Evolutionary conservation across 78 protist genomes (phyloP).

Genomic region (Protostelium mycophagum): DNA sequence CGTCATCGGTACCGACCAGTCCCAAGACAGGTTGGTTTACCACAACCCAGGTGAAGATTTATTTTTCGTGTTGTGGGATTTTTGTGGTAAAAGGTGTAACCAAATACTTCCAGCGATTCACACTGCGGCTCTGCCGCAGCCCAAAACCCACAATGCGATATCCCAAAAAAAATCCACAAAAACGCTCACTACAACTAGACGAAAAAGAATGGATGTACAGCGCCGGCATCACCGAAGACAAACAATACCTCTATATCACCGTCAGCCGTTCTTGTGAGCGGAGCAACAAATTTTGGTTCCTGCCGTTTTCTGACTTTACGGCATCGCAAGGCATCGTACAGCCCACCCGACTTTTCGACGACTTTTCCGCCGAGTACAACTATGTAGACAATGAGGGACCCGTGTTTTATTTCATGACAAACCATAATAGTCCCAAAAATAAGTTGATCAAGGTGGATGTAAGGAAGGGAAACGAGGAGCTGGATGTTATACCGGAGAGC

Average conservation of each 20-base stretch:
- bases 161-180: neutral
- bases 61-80: no score
- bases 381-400: slow-evolving; percentile 62
- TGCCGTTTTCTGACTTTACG: slow-evolving; percentile 1
- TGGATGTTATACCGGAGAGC: slow-evolving; percentile 49
- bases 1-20: slow-evolving; percentile 51
- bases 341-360: slow-evolving; percentile 10
- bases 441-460: slow-evolving; percentile 46
- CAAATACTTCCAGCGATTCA: no score
- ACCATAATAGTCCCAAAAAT: slow-evolving; percentile 64
- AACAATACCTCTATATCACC: slow-evolving; percentile 29
- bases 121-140: no score
- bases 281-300: slow-evolving; percentile 17
- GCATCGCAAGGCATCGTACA: neutral
- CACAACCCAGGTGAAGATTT: slow-evolving; percentile 22
- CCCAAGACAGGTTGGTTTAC: slow-evolving; percentile 51
- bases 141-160: no score
- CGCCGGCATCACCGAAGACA: slow-evolving; percentile 53
- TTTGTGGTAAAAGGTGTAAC: no score
- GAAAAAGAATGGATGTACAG: slow-evolving; percentile 30
- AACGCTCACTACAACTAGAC: neutral
- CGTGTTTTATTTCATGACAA: slow-evolving; percentile 62
- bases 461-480: neutral
- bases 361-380: slow-evolving; percentile 61
- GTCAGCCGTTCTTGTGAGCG: slow-evolving; percentile 42